Conservation (phyloP, 169 alveolate species). For the Plasmodium falciparum region DNA sequence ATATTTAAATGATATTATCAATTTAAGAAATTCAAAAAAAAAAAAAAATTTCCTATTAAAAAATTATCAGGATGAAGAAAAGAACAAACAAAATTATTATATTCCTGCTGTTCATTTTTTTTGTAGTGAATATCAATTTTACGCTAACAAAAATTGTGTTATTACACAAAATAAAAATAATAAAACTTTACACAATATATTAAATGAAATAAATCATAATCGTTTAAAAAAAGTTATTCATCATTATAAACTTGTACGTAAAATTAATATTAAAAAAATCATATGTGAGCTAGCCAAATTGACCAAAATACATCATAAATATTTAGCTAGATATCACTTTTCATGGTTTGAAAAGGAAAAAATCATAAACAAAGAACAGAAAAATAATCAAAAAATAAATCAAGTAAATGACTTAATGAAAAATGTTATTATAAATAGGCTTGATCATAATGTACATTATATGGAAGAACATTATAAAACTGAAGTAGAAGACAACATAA, state of each 20-base stretch:
- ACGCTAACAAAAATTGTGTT: conserved; percentile 49
- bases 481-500: too few species aligned
- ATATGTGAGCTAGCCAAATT: conserved; percentile 30
- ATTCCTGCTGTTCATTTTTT: conserved; percentile 22
- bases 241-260: conserved; percentile 48
- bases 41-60: conserved; percentile 1
- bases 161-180: conserved; percentile 23
- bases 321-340: conserved; percentile 52
- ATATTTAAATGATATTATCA: conserved; percentile 32
- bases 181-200: conserved; percentile 22
- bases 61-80: conserved; percentile 16
- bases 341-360: conserved; percentile 61
- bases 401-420: conserved; percentile 33
- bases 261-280: conserved; percentile 52
- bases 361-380: not conserved
- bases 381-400: not conserved
- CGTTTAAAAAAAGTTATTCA: conserved; percentile 39
- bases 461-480: too few species aligned
- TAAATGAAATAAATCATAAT: conserved; percentile 14
- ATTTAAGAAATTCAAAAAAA: conserved; percentile 8
- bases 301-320: conserved; percentile 66
- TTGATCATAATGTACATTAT: not conserved
- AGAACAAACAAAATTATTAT: conserved; percentile 4
- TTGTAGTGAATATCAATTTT: conserved; percentile 64
- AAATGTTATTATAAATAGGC: conserved; percentile 1